These are phyloP conservation scores for Ascochyta viciae-villosae DNA, from an alignment of 2,329 filamentous ascomycete species.

Conservation along the genomic window DNA sequence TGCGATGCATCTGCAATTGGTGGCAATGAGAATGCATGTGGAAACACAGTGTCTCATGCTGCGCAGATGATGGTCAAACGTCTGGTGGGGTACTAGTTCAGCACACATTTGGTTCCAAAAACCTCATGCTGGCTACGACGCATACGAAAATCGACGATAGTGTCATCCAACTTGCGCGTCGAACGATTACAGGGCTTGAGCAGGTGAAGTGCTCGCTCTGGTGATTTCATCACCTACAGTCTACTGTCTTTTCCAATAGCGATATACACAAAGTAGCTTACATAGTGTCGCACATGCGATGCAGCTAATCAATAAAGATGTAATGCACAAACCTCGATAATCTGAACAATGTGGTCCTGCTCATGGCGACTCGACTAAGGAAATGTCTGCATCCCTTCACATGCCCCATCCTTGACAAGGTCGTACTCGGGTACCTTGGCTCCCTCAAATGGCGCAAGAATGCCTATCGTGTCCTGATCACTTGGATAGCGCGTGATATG, in stretches of 20 bases:
- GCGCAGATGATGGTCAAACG: constrained; percentile 14
- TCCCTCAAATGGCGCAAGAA: no score
- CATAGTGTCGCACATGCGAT: not conserved
- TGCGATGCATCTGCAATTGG: constrained; percentile 54
- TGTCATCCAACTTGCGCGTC: constrained; percentile 10
- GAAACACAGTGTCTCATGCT: constrained; percentile 8
- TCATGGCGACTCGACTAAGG: no score
- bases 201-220: constrained; percentile 17
- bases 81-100: constrained; percentile 6
- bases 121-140: constrained; percentile 1
- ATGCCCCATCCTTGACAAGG: no score
- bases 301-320: constrained; percentile 1
- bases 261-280: not conserved
- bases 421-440: no score
- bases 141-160: constrained; percentile 1
- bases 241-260: constrained; percentile 2
- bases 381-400: no score
- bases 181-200: constrained; percentile 2
- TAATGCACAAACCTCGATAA: not conserved
- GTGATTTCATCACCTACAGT: not conserved
- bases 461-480: no score
- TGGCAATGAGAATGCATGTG: constrained; percentile 40
- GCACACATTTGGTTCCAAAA: not conserved
- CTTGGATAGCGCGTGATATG: no score
- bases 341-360: not conserved